Evolutionary conservation across 2,329 filamentous ascomycete species (phyloP).

Genomic region (Sporothrix pallida): DNA sequence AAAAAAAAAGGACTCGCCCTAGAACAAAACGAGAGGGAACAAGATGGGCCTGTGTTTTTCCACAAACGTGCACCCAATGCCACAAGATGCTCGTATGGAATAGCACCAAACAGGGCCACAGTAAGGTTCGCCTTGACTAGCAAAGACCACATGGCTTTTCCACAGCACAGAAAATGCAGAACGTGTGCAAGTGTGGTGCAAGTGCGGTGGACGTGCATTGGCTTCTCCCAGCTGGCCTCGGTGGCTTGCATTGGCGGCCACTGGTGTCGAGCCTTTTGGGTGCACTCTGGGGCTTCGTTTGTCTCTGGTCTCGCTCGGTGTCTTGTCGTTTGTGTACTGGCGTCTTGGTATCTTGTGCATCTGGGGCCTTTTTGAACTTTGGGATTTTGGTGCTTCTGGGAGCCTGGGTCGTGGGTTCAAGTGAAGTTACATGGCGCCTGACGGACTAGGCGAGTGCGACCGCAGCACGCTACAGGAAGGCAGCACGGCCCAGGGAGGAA

Average conservation of each 20-base stretch:
- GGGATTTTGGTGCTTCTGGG: too few species aligned
- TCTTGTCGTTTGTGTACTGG: neutral
- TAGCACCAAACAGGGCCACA: neutral
- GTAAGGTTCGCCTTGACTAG: neutral
- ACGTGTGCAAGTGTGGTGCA: neutral
- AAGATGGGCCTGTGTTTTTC: neutral
- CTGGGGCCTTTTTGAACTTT: too few species aligned
- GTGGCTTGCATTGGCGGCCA: conserved; percentile 20
- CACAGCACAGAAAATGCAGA: neutral
- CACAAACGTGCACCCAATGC: conserved; percentile 6
- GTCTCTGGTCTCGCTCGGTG: neutral
- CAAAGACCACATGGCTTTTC: conserved; percentile 19
- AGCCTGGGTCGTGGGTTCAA: neutral
- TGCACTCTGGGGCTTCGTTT: neutral
- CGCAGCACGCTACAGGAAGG: conserved; percentile 13
- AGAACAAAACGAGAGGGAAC: too few species aligned
- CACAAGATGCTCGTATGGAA: conserved; percentile 5
- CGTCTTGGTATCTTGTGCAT: too few species aligned
- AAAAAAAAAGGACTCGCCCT: neutral
- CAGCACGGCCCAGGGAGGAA: conserved; percentile 1
- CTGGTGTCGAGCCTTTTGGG: neutral
- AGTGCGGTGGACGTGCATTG: neutral
- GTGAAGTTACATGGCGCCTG: conserved; percentile 12
- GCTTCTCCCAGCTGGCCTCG: neutral
- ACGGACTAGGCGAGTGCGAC: conserved; percentile 13